Conservation (phyloP, 2,329 filamentous ascomycete genomes). For the Aspergillus udagawae region DNA sequence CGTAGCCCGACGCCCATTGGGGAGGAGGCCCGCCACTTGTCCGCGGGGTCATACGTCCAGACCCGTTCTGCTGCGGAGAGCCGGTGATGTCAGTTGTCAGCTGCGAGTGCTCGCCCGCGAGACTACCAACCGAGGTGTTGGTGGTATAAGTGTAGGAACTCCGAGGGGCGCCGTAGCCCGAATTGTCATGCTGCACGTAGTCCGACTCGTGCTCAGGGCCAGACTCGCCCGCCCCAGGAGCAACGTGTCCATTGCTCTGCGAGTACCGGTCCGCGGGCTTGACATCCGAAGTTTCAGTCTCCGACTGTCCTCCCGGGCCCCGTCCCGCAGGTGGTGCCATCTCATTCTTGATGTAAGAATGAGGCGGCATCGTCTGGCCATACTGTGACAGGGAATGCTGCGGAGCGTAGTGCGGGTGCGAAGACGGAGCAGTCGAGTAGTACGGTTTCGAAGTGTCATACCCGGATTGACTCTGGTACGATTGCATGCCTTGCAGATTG, state of each 20-base stretch:
- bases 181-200: slow-evolving; percentile 78
- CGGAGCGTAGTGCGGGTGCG: slow-evolving; percentile 65
- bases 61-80: slow-evolving; percentile 74
- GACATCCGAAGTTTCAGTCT: slow-evolving; percentile 60
- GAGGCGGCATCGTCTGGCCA: slow-evolving; percentile 47
- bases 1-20: slow-evolving; percentile 75
- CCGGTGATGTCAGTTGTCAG: slow-evolving; percentile 78
- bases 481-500: slow-evolving; percentile 71
- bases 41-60: slow-evolving; percentile 80
- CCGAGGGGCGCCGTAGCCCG: slow-evolving; percentile 67
- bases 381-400: slow-evolving; percentile 61
- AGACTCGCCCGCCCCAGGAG: slow-evolving; percentile 56
- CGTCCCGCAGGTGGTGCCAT: slow-evolving; percentile 77
- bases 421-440: slow-evolving; percentile 66
- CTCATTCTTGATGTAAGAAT: slow-evolving; percentile 73
- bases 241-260: slow-evolving; percentile 53
- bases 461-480: slow-evolving; percentile 66
- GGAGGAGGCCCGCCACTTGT: slow-evolving; percentile 67
- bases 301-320: slow-evolving; percentile 54
- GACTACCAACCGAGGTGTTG: slow-evolving; percentile 60
- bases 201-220: slow-evolving; percentile 69
- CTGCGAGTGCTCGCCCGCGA: slow-evolving; percentile 70
- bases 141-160: slow-evolving; percentile 72
- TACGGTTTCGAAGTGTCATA: slow-evolving; percentile 77
- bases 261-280: slow-evolving; percentile 64